Evolutionary conservation across 345 rosid genomes (phyloP).

Genomic region (Mallotus nudiflorus): DNA sequence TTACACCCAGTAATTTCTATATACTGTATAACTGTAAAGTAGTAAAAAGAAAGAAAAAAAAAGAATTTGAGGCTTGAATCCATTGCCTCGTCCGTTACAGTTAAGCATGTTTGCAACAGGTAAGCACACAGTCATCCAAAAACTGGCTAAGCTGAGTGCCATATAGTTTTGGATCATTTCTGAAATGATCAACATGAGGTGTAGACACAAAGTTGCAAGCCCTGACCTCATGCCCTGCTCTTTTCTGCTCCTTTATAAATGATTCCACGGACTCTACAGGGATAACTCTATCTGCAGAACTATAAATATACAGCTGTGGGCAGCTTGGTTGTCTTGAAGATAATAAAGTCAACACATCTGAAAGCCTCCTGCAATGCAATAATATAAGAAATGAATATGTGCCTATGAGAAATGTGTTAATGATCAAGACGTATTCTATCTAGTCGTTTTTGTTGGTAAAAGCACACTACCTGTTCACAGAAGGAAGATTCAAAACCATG

Average conservation of each 20-base stretch:
- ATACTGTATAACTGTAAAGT: conserved; percentile 5
- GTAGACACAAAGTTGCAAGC: conserved; percentile 93
- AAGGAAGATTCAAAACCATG: conserved; percentile 76
- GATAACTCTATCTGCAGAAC: conserved; percentile 93
- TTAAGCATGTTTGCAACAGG: conserved; percentile 40
- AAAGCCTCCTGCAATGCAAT: conserved; percentile 64
- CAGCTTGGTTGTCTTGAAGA: conserved; percentile 81
- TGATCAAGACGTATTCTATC: not conserved
- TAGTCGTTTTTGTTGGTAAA: no score
- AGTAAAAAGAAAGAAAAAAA: no score
- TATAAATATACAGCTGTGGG: conserved; percentile 93
- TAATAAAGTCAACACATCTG: conserved; percentile 59
- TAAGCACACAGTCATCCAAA: conserved; percentile 66
- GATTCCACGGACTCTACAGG: conserved; percentile 80
- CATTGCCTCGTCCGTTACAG: not conserved
- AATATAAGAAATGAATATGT: not conserved
- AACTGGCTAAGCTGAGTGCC: conserved; percentile 74
- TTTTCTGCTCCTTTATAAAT: conserved; percentile 77
- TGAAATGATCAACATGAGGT: conserved; percentile 96
- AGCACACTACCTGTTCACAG: conserved; percentile 89
- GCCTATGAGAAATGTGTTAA: not conserved
- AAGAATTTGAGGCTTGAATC: not conserved
- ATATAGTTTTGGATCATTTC: conserved; percentile 85
- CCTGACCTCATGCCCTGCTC: conserved; percentile 72
- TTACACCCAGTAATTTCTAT: not conserved